phyloP scores from a whole-genome alignment of 2,329 filamentous ascomycete genomes.

The Macroventuria anomochaeta region DNA sequence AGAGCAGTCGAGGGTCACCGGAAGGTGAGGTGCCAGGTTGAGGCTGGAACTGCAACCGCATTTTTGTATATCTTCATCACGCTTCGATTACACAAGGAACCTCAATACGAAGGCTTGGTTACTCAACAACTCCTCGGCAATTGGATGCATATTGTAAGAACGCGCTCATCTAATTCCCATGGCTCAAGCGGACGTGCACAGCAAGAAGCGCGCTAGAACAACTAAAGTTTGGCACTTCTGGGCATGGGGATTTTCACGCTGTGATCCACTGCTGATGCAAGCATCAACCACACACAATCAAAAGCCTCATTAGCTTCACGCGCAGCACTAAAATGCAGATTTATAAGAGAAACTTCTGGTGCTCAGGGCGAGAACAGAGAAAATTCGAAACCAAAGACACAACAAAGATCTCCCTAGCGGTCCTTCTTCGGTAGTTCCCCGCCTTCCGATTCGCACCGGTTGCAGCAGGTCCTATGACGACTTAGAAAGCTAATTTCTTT shows the following conservation, averaged over 20 bases:
- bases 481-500: constrained; percentile 36
- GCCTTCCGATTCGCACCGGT: constrained; percentile 40
- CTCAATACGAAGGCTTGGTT: not conserved
- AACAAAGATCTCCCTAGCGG: constrained; percentile 33
- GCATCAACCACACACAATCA: constrained; percentile 33
- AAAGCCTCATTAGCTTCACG: constrained; percentile 30
- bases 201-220: constrained; percentile 14
- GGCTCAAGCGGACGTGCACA: constrained; percentile 5
- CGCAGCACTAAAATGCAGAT: constrained; percentile 27
- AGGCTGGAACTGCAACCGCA: constrained; percentile 1
- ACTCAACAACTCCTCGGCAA: not conserved
- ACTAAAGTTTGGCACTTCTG: constrained; percentile 19
- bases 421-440: constrained; percentile 42
- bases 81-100: not conserved
- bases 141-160: constrained; percentile 5
- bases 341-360: constrained; percentile 35
- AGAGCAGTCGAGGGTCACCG: constrained; percentile 4
- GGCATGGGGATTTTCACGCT: constrained; percentile 24
- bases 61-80: not conserved
- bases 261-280: constrained; percentile 32
- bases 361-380: constrained; percentile 24
- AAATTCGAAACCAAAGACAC: constrained; percentile 24
- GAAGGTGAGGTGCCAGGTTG: constrained; percentile 2
- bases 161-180: constrained; percentile 11
- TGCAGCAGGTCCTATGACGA: constrained; percentile 42